phyloP scores from a whole-genome alignment of 2,329 filamentous ascomycete species.

The Chaetomiaceae sp. region DNA sequence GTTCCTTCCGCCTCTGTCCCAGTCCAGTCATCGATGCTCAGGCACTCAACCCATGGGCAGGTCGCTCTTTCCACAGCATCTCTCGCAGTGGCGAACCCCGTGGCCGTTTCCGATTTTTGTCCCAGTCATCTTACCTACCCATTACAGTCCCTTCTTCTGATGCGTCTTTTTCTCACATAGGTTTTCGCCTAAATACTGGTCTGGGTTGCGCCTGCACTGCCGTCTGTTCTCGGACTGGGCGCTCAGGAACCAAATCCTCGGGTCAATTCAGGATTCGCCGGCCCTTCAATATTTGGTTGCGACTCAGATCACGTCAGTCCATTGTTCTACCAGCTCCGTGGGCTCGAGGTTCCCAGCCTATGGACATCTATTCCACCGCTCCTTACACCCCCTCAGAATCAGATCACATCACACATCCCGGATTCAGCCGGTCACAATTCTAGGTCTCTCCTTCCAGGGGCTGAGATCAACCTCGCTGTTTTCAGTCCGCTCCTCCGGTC shows the following conservation, averaged over 20 bases:
- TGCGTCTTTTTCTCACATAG: not conserved
- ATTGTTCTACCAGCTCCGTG: not conserved
- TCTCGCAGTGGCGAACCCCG: not conserved
- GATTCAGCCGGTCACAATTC: not conserved
- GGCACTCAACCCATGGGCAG: not conserved
- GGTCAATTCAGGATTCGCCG: not conserved
- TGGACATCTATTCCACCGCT: not conserved
- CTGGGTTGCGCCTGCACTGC: conserved; percentile 9
- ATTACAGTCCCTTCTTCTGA: conserved; percentile 1
- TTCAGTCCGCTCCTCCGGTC: not conserved
- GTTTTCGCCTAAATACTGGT: not conserved
- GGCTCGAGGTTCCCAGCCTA: not conserved
- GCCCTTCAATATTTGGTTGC: not conserved
- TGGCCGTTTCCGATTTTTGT: not conserved
- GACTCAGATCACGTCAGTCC: not conserved
- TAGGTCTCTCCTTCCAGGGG: conserved; percentile 16
- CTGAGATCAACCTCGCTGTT: not conserved
- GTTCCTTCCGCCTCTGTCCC: conserved; percentile 6
- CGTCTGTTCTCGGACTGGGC: not conserved
- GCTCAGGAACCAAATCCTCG: not conserved
- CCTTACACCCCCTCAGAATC: not conserved
- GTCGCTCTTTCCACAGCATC: conserved; percentile 3
- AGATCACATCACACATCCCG: not conserved
- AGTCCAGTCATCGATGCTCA: too few relatives aligned
- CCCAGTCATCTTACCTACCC: not conserved